A percentile compares a stretch with the other conserved stretches of the same genome.
Evolutionary conservation across 495 filamentous ascomycete genomes (phyloP).

Genomic region (Pseudotulostoma volvatum): DNA sequence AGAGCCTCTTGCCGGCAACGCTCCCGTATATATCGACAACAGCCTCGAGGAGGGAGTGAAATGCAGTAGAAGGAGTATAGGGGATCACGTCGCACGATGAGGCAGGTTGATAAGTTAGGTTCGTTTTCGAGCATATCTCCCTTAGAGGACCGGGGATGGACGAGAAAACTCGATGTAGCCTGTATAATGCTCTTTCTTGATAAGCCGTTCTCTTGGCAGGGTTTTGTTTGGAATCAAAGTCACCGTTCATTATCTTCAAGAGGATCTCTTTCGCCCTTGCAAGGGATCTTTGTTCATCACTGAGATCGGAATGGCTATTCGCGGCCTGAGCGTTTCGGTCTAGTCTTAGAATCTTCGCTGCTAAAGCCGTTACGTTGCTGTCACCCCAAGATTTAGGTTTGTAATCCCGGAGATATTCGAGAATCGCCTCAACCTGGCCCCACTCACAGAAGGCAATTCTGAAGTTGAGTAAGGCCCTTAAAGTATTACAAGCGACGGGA

Average conservation of each 20-base stretch:
- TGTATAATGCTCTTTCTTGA: conserved; percentile 17
- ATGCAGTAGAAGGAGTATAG: conserved; percentile 22
- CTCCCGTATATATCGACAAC: conserved; percentile 32
- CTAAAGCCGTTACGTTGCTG: conserved; percentile 27
- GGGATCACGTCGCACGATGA: conserved; percentile 8
- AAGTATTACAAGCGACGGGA: conserved; percentile 27
- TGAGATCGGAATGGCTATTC: conserved; percentile 2
- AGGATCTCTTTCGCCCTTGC: conserved; percentile 18
- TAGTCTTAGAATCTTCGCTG: conserved; percentile 24
- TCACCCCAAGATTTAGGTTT: conserved; percentile 31
- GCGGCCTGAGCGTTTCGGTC: conserved; percentile 11
- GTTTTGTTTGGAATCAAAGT: conserved; percentile 16
- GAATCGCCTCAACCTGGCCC: conserved; percentile 27
- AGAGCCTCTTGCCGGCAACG: conserved; percentile 22
- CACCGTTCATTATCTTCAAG: conserved; percentile 16
- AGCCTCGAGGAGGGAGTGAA: conserved; percentile 32
- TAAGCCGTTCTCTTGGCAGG: conserved; percentile 6
- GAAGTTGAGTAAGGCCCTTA: conserved; percentile 34
- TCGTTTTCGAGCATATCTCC: conserved; percentile 9
- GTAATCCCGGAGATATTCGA: conserved; percentile 25
- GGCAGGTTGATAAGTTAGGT: conserved; percentile 4
- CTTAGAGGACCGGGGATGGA: conserved; percentile 15
- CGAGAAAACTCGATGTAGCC: conserved; percentile 14
- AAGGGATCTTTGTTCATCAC: conserved; percentile 7
- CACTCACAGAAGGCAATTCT: conserved; percentile 32